phyloP scores from a whole-genome alignment of 352 stramenopile species.

The Pythium phragmiticola region DNA sequence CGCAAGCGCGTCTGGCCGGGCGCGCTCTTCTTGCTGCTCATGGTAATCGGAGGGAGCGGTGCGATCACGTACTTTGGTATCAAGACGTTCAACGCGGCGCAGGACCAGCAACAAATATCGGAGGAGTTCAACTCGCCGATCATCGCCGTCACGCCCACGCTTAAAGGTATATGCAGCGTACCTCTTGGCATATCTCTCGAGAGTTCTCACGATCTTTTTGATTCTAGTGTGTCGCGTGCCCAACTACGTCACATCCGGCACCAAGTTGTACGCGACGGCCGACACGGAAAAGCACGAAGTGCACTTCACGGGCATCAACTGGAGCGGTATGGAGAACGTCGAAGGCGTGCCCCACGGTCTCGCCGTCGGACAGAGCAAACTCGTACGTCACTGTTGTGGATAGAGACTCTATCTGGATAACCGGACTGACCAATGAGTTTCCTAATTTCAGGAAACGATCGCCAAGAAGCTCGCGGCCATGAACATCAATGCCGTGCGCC shows the following conservation, averaged over 20 bases:
- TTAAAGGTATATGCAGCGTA: slow-evolving; percentile 39
- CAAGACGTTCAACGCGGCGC: slow-evolving; percentile 55
- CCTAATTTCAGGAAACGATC: slow-evolving; percentile 35
- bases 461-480: slow-evolving; percentile 56
- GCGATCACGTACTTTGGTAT: slow-evolving; percentile 70
- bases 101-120: slow-evolving; percentile 61
- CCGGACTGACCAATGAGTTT: background rate
- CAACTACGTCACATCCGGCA: slow-evolving; percentile 58
- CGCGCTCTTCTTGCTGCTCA: slow-evolving; percentile 64
- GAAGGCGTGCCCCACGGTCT: slow-evolving; percentile 79
- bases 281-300: slow-evolving; percentile 57
- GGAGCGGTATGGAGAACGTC: slow-evolving; percentile 84
- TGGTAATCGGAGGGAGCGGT: slow-evolving; percentile 41
- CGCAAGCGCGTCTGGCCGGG: slow-evolving; percentile 80
- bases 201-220: background rate
- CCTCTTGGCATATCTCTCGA: background rate
- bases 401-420: background rate
- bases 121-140: slow-evolving; percentile 41
- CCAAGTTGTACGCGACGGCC: slow-evolving; percentile 67
- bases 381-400: slow-evolving; percentile 28
- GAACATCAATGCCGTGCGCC: slow-evolving; percentile 75
- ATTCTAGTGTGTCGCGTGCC: slow-evolving; percentile 59
- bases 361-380: slow-evolving; percentile 57
- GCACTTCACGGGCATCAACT: slow-evolving; percentile 86
- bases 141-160: slow-evolving; percentile 32